Conservation (phyloP, 2,329 filamentous ascomycete genomes). For the Cryphonectria naterciae region DNA sequence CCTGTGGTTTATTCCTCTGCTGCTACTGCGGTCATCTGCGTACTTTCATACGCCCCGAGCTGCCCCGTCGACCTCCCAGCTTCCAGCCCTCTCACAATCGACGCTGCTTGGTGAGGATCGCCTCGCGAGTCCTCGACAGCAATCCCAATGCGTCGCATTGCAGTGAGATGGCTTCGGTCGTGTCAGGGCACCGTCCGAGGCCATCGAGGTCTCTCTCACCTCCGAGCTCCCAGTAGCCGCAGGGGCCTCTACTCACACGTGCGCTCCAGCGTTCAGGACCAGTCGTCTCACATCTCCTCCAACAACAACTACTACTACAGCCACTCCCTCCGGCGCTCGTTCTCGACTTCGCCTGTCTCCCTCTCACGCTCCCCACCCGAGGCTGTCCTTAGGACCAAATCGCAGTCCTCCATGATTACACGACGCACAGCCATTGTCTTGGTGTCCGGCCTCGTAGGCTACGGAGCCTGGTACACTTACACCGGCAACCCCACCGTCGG, state of each 20-base stretch:
- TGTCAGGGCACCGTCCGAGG: conserved; percentile 67
- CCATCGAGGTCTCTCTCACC: conserved; percentile 40
- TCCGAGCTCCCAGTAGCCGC: conserved; percentile 49
- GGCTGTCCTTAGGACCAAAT: conserved; percentile 49
- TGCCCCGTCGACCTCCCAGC: neutral
- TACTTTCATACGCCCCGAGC: neutral
- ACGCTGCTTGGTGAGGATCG: conserved; percentile 4
- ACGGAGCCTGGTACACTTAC: conserved; percentile 78
- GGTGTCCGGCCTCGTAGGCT: conserved; percentile 72
- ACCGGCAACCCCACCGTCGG: conserved; percentile 48
- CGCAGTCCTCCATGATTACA: conserved; percentile 75
- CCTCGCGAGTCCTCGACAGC: conserved; percentile 3
- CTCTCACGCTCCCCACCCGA: conserved; percentile 38
- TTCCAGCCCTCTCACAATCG: neutral
- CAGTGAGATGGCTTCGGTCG: conserved; percentile 69
- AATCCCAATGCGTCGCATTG: conserved; percentile 73
- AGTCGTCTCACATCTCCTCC: conserved; percentile 22
- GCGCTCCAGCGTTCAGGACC: conserved; percentile 30
- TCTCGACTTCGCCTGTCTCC: conserved; percentile 29
- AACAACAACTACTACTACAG: conserved; percentile 29
- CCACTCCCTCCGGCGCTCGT: conserved; percentile 31
- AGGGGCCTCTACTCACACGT: conserved; percentile 42
- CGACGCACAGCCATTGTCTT: conserved; percentile 70
- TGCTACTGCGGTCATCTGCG: neutral
- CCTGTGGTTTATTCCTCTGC: neutral